Percentiles rank a stretch among this genome's conserved stretches.
These are phyloP conservation scores for Rhizophora mangle DNA, from an alignment of 345 rosid species.

Conservation along the genomic window DNA sequence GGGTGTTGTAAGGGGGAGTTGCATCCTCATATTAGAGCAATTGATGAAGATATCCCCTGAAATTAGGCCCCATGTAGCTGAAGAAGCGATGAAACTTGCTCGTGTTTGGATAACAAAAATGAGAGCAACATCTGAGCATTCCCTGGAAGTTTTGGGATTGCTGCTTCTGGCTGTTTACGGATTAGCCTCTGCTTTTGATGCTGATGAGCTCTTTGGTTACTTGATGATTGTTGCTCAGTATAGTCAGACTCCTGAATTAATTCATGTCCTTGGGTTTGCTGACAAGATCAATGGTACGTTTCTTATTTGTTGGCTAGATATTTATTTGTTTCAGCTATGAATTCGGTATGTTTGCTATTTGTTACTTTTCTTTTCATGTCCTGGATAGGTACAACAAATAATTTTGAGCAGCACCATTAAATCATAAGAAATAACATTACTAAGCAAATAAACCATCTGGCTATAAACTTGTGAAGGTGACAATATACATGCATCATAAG, in stretches of 20 bases:
- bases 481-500: too few relatives aligned
- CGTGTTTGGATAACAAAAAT: constrained; percentile 27
- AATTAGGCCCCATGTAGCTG: constrained; percentile 27
- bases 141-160: constrained; percentile 34
- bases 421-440: too few relatives aligned
- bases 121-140: constrained; percentile 18
- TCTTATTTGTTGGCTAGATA: neutral
- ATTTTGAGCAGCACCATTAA: too few relatives aligned
- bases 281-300: constrained; percentile 32
- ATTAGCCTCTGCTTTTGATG: constrained; percentile 25
- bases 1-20: constrained; percentile 36
- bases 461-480: too few relatives aligned
- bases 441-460: too few relatives aligned
- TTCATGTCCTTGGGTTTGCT: constrained; percentile 30
- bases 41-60: constrained; percentile 37
- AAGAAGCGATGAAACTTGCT: constrained; percentile 42
- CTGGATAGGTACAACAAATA: too few relatives aligned
- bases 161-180: constrained; percentile 39
- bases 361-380: too few relatives aligned
- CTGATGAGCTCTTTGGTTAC: constrained; percentile 30
- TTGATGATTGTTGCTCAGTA: constrained; percentile 24
- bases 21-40: constrained; percentile 48
- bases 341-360: too few relatives aligned
- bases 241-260: constrained; percentile 28
- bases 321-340: neutral